These are phyloP conservation scores for Fusarium sp. DNA, from an alignment of 2,329 filamentous ascomycete species.

Conservation along the genomic window DNA sequence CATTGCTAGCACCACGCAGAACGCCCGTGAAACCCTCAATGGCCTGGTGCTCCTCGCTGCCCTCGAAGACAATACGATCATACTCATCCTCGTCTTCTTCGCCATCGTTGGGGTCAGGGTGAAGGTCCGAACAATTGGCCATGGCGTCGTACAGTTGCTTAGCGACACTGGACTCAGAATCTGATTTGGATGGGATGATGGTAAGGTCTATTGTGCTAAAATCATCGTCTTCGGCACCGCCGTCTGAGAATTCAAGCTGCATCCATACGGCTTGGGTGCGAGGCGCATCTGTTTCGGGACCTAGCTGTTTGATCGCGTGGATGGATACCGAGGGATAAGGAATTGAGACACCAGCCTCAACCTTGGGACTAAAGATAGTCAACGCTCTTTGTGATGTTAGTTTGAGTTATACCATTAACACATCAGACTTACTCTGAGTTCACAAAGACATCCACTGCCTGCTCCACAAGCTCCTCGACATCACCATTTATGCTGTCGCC, in stretches of 20 bases:
- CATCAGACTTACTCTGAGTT: slow-evolving; percentile 60
- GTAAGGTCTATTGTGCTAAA: slow-evolving; percentile 73
- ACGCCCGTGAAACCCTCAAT: slow-evolving; percentile 67
- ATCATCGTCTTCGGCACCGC: slow-evolving; percentile 68
- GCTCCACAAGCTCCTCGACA: slow-evolving; percentile 52
- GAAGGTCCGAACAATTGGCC: slow-evolving; percentile 76
- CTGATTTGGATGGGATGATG: slow-evolving; percentile 60
- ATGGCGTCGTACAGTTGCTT: slow-evolving; percentile 71
- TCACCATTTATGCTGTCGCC: slow-evolving; percentile 40
- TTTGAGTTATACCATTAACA: neutral
- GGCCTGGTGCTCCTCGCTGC: slow-evolving; percentile 56
- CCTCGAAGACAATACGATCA: slow-evolving; percentile 66
- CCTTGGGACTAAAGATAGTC: slow-evolving; percentile 68
- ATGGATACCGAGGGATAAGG: slow-evolving; percentile 79
- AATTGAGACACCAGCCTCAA: slow-evolving; percentile 69
- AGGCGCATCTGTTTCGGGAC: slow-evolving; percentile 47
- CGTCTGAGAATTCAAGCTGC: slow-evolving; percentile 71
- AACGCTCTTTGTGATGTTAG: slow-evolving; percentile 51
- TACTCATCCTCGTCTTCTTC: slow-evolving; percentile 65
- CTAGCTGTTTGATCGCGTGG: slow-evolving; percentile 73
- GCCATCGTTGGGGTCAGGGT: slow-evolving; percentile 72
- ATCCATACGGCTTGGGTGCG: slow-evolving; percentile 66
- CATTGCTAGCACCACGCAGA: slow-evolving; percentile 55
- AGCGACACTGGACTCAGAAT: slow-evolving; percentile 35
- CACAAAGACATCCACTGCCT: slow-evolving; percentile 64